Evolutionary conservation across 2,329 filamentous ascomycete species (phyloP), one percentile per base, ranked within the genome.

Genomic region (Nemania sp.): DNA sequence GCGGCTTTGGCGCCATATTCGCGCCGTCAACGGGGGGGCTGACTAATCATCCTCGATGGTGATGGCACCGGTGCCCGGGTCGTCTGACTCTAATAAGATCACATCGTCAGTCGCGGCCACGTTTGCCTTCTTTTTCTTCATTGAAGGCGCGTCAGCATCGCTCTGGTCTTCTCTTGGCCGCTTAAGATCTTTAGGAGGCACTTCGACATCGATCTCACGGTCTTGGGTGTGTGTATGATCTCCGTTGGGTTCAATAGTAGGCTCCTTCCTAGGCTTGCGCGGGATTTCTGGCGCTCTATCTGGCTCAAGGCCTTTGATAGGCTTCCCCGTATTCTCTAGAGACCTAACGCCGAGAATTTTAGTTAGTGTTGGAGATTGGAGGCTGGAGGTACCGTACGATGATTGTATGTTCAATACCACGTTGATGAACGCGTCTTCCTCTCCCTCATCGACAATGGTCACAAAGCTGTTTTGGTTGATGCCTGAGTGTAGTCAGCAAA

Each of bases 371-470:
- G 63, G 51, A 23, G 63, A 61, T 17, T 65, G 50, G 15, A 59
- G 57, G 49, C 14, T 28, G 22, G 26, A 22, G 24, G 47, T 12
- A 43, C 72, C 80, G 49, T 77, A 86, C 82, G 79, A 75, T 69
- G 85, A 80, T 62, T 85, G 79, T 48, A 91, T 78, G 59, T 83
- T 81, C 12, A 97, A 76, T 46, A 93, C 80, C 2, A 97, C 79
- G 60, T 97, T 93, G 50, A 96, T 87, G 56, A 89, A 86, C 0
- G 88, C 80, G 42, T 83, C 78, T 1, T 87, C 80, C 36, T 90
- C 87, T 48, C 92, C 88, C 41, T 91, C 88, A 52, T 95, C 94
- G n/a, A 88, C 86, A 47, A 97, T 76, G 0, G 90, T 95, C 59
- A 97, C 73, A 69, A 95, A 93, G 47, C 81, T 86, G 60, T 89